Conservation (phyloP, 768 basidiomycete species). For the Boletus tomentosulus region DNA sequence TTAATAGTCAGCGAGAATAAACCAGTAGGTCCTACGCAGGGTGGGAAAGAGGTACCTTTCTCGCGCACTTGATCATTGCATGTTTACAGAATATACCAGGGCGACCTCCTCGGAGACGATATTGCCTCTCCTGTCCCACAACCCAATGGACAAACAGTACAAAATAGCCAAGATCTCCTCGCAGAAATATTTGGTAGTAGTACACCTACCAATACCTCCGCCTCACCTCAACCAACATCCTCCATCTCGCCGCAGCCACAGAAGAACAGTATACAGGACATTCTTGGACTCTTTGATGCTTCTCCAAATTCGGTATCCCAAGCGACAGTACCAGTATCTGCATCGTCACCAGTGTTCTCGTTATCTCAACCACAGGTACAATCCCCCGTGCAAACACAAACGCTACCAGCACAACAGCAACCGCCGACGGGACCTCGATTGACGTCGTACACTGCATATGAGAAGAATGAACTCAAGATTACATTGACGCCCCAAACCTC, state of each 20-base stretch:
- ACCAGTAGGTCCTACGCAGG: slow-evolving; percentile 86
- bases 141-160: slow-evolving; percentile 40
- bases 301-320: slow-evolving; percentile 35
- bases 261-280: slow-evolving; percentile 76
- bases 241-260: slow-evolving; percentile 44
- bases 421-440: slow-evolving; percentile 44
- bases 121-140: slow-evolving; percentile 39
- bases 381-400: slow-evolving; percentile 33
- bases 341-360: slow-evolving; percentile 35
- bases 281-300: slow-evolving; percentile 81
- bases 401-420: slow-evolving; percentile 31
- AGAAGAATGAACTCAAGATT: slow-evolving; percentile 85
- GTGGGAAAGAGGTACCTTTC: slow-evolving; percentile 61
- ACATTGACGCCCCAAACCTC: slow-evolving; percentile 87
- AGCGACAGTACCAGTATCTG: slow-evolving; percentile 7
- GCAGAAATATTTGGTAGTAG: slow-evolving; percentile 85
- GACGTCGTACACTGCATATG: slow-evolving; percentile 81
- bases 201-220: slow-evolving; percentile 24
- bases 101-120: slow-evolving; percentile 85
- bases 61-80: not conserved
- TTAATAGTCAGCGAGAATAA: slow-evolving; percentile 87
- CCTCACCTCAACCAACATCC: slow-evolving; percentile 32
- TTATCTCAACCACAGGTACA: slow-evolving; percentile 35
- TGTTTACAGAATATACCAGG: slow-evolving; percentile 26
- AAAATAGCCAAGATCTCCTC: slow-evolving; percentile 81